A percentile compares a stretch with the other conserved stretches of the same genome.
phyloP scores from a whole-genome alignment of 257 asterid species.

The Solanum clarkiae region DNA sequence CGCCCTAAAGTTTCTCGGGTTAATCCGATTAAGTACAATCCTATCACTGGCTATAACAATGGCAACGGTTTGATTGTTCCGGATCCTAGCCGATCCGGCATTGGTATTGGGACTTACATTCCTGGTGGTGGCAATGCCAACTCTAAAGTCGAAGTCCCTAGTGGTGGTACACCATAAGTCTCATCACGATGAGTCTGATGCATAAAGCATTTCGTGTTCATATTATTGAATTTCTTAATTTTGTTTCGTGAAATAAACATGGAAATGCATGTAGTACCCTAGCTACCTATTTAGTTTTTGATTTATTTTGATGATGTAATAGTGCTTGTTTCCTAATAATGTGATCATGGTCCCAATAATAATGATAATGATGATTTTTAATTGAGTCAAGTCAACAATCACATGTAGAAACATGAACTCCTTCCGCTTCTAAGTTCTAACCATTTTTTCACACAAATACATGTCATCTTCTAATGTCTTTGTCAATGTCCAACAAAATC shows the following conservation, averaged over 20 bases:
- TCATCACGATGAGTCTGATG: background rate
- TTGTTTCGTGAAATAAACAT: background rate
- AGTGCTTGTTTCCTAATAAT: background rate
- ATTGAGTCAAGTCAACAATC: background rate
- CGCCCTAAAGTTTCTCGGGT: constrained; percentile 23
- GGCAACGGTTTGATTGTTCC: constrained; percentile 5
- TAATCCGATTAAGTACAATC: constrained; percentile 39
- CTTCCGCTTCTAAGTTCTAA: background rate
- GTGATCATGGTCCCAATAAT: background rate
- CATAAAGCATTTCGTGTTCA: background rate
- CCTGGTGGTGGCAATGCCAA: constrained; percentile 9
- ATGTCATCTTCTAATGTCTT: background rate
- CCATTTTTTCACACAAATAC: background rate
- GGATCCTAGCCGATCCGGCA: background rate
- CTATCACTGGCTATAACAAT: constrained; percentile 44
- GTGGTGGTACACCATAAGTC: constrained; percentile 22
- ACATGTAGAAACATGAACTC: background rate
- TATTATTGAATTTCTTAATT: constrained; percentile 9
- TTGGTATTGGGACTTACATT: background rate
- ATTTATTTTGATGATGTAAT: background rate
- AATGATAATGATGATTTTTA: background rate
- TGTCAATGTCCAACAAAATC: background rate
- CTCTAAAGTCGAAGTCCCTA: constrained; percentile 18
- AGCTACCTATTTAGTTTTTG: background rate
- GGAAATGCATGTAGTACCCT: background rate